Conservation (phyloP, 2,329 filamentous ascomycete genomes). For the Diplocarpon mali region DNA sequence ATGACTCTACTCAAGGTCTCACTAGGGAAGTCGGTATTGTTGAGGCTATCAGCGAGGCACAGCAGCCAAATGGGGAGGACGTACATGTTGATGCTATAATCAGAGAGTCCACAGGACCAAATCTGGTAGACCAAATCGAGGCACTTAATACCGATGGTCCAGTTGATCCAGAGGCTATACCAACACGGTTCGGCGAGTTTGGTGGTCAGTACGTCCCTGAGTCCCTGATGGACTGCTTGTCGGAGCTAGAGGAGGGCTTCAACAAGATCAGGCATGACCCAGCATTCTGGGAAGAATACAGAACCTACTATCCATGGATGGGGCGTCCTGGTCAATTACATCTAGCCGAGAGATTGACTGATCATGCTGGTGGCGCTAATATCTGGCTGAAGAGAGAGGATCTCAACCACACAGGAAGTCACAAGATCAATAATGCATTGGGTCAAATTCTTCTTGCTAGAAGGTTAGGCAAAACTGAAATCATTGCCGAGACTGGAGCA, state of each 20-base stretch:
- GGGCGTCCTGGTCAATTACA: conserved; percentile 87
- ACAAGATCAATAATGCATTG: conserved; percentile 99
- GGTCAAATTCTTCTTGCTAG: conserved; percentile 83
- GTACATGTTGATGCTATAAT: conserved; percentile 62
- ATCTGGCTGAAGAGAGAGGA: conserved; percentile 99
- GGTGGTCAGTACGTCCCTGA: conserved; percentile 97
- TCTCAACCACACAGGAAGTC: conserved; percentile 91
- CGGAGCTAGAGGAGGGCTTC: conserved; percentile 84
- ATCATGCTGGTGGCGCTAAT: conserved; percentile 81
- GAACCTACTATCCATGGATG: conserved; percentile 95
- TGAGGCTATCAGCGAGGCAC: conserved; percentile 52
- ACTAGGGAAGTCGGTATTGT: conserved; percentile 60
- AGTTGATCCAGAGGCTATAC: conserved; percentile 45
- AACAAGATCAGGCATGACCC: conserved; percentile 77
- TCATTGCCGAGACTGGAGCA: conserved; percentile 95
- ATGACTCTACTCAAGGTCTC: conserved; percentile 24
- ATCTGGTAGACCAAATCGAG: conserved; percentile 48
- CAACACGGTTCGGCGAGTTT: conserved; percentile 86
- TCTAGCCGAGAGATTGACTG: conserved; percentile 75
- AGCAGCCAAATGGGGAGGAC: conserved; percentile 44
- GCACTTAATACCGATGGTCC: conserved; percentile 48
- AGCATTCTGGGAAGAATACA: conserved; percentile 93
- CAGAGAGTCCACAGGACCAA: conserved; percentile 26
- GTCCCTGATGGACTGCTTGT: conserved; percentile 92
- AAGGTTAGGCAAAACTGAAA: conserved; percentile 85